phyloP scores from a whole-genome alignment of 306 rosid genomes.

The Sicyos edulis region DNA sequence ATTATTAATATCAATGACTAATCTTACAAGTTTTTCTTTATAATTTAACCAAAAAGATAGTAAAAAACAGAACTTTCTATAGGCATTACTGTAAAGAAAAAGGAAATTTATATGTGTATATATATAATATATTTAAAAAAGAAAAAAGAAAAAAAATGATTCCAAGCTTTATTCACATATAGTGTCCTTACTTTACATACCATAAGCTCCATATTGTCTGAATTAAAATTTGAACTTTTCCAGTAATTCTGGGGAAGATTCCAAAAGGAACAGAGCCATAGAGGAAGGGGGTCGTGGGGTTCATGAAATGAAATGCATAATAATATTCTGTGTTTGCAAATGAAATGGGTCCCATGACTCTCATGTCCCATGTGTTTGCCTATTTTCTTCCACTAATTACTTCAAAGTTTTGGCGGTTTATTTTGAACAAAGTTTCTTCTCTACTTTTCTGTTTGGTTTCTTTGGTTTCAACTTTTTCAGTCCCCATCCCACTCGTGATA shows the following conservation, averaged over 20 bases:
- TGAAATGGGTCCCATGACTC: slow-evolving; percentile 16
- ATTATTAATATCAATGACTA: no score
- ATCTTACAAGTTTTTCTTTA: no score
- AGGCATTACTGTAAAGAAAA: background rate
- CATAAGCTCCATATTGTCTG: slow-evolving; percentile 13
- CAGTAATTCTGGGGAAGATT: slow-evolving; percentile 14
- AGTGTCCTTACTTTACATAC: background rate
- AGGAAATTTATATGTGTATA: no score
- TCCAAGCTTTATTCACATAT: background rate
- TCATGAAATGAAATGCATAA: background rate
- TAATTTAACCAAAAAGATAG: no score
- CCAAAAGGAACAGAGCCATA: slow-evolving; percentile 7
- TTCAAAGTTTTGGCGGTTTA: slow-evolving; percentile 5
- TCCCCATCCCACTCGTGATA: background rate
- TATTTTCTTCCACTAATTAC: background rate
- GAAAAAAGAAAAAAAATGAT: background rate
- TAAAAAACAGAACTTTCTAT: background rate
- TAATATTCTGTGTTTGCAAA: slow-evolving; percentile 10
- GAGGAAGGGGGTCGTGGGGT: slow-evolving; percentile 7
- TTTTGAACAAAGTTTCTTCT: slow-evolving; percentile 10
- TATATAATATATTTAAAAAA: no score
- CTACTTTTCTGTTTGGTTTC: background rate
- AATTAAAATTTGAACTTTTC: slow-evolving; percentile 9
- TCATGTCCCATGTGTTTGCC: background rate
- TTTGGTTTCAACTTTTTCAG: slow-evolving; percentile 9